Percentiles rank a stretch among this genome's conserved stretches.
Evolutionary conservation across 352 stramenopile species (phyloP).

Genomic region (Discostella stelligera): DNA sequence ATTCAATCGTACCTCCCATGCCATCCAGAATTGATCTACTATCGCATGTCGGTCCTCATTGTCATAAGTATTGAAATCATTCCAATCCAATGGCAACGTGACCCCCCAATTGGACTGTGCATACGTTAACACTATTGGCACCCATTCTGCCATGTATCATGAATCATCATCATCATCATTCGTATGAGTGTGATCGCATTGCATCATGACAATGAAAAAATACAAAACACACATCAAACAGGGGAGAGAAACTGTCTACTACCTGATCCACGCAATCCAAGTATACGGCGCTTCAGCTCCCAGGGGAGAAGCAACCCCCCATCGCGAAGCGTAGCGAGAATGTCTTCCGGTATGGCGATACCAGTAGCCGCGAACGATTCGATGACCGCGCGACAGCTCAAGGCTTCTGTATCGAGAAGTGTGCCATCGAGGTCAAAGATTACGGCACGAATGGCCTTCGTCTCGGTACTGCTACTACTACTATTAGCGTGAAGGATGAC

Average conservation of each 20-base stretch:
- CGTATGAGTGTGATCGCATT: neutral
- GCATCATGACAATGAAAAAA: neutral
- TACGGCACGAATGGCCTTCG: slow-evolving; percentile 57
- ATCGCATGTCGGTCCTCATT: slow-evolving; percentile 15
- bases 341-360: slow-evolving; percentile 34
- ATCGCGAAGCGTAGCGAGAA: slow-evolving; percentile 28
- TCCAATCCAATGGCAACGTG: slow-evolving; percentile 36
- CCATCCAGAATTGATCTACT: slow-evolving; percentile 52
- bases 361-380: slow-evolving; percentile 48
- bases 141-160: slow-evolving; percentile 48
- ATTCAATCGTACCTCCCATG: slow-evolving; percentile 61
- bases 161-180: neutral
- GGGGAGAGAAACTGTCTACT: neutral
- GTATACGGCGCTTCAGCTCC: slow-evolving; percentile 70
- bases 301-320: slow-evolving; percentile 56
- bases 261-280: slow-evolving; percentile 61
- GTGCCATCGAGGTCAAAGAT: slow-evolving; percentile 80
- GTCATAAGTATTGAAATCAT: slow-evolving; percentile 3
- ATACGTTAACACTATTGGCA: slow-evolving; percentile 65
- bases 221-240: neutral
- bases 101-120: slow-evolving; percentile 53
- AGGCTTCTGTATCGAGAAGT: slow-evolving; percentile 70
- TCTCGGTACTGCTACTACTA: neutral
- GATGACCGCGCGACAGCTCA: slow-evolving; percentile 64
- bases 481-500: neutral